Conservation (phyloP, 2,329 filamentous ascomycete species). For the Aspergillus niger region DNA sequence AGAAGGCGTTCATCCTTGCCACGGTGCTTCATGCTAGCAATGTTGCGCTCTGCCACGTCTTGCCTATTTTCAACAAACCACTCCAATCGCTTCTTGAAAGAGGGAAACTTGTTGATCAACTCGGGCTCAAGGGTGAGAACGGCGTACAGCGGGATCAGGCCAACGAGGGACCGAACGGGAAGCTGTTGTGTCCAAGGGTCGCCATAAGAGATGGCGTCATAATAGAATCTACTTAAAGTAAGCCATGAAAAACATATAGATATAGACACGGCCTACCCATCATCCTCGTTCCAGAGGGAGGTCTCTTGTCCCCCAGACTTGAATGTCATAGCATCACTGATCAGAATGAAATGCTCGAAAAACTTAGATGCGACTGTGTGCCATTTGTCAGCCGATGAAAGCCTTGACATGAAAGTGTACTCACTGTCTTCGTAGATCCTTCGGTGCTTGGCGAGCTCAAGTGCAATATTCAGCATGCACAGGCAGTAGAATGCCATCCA, state of each 20-base stretch:
- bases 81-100: constrained; percentile 87
- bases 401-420: constrained; percentile 9
- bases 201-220: constrained; percentile 95
- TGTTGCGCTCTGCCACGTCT: constrained; percentile 88
- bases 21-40: constrained; percentile 86
- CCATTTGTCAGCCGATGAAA: constrained; percentile 9
- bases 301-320: constrained; percentile 71
- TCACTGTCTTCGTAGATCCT: constrained; percentile 84
- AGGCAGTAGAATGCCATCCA: constrained; percentile 99
- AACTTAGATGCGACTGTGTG: constrained; percentile 83
- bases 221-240: constrained; percentile 71
- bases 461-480: constrained; percentile 93
- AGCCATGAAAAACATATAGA: constrained; percentile 7
- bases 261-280: constrained; percentile 53
- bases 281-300: constrained; percentile 93
- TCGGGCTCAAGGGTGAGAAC: constrained; percentile 92
- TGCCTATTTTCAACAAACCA: constrained; percentile 91
- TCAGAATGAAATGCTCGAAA: constrained; percentile 98
- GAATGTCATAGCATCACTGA: constrained; percentile 95
- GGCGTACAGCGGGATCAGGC: constrained; percentile 89
- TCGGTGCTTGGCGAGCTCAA: constrained; percentile 92
- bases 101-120: constrained; percentile 85
- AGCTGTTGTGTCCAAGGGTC: constrained; percentile 92
- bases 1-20: constrained; percentile 88
- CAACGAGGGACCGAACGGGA: constrained; percentile 87